These are phyloP conservation scores for Solanum pennellii DNA, from an alignment of 257 asterid species.

Conservation along the genomic window DNA sequence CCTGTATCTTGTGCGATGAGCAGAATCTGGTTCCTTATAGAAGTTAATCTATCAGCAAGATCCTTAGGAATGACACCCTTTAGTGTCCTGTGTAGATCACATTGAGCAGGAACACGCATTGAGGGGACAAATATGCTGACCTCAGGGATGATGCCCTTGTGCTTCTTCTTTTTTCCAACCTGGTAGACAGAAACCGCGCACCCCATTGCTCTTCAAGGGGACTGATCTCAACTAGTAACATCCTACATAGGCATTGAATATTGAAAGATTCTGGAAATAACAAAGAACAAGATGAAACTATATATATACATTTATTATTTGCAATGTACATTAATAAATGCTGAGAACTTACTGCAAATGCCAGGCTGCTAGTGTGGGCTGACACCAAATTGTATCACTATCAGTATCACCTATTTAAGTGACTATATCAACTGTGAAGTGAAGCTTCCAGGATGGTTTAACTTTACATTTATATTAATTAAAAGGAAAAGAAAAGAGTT, in stretches of 20 bases:
- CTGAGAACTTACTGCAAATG: not conserved
- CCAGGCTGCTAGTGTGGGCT: not conserved
- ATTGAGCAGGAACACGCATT: conserved; percentile 44
- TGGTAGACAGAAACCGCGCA: conserved; percentile 50
- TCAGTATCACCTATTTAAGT: not conserved
- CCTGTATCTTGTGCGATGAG: conserved; percentile 49
- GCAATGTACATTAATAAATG: not conserved
- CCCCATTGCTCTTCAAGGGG: conserved; percentile 39
- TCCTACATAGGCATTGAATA: conserved; percentile 4
- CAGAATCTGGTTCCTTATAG: conserved; percentile 51
- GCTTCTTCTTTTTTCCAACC: conserved; percentile 26
- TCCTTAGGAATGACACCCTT: conserved; percentile 44
- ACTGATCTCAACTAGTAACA: conserved; percentile 6
- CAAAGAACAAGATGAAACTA: not conserved
- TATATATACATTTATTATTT: not conserved
- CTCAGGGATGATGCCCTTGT: conserved; percentile 33
- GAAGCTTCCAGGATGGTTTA: conserved; percentile 3
- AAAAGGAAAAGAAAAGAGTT: not conserved
- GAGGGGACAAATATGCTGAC: conserved; percentile 43
- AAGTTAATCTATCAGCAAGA: conserved; percentile 42
- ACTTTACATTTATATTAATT: not conserved
- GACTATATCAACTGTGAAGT: not conserved
- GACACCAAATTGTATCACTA: not conserved
- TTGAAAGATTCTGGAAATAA: not conserved
- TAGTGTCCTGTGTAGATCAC: conserved; percentile 32